Conservation (phyloP, 176 grass and related monocot genomes). For the Bothriochloa decipiens region DNA sequence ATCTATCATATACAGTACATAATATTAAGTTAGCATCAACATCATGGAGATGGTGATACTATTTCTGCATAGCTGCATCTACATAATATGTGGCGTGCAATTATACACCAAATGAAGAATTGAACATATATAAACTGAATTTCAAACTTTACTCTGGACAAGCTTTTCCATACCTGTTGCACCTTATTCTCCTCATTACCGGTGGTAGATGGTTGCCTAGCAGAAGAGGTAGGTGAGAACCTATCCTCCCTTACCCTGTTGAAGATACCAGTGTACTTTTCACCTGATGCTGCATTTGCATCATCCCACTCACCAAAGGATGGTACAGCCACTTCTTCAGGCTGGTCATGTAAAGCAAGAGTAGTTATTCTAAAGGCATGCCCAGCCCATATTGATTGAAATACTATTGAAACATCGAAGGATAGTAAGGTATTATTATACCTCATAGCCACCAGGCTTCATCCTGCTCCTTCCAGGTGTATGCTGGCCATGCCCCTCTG, state of each 20-base stretch:
- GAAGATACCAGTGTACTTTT: constrained; percentile 69
- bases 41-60: constrained; percentile 12
- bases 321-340: constrained; percentile 58
- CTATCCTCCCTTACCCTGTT: constrained; percentile 55
- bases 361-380: constrained; percentile 23
- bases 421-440: constrained; percentile 14
- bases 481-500: constrained; percentile 40
- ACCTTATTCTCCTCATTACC: constrained; percentile 22
- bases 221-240: constrained; percentile 46
- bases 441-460: constrained; percentile 42
- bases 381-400: not conserved
- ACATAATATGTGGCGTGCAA: constrained; percentile 4
- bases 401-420: not conserved
- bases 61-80: not conserved
- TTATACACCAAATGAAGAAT: constrained; percentile 9
- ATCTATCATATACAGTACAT: not conserved
- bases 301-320: constrained; percentile 75
- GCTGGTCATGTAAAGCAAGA: constrained; percentile 43
- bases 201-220: constrained; percentile 33
- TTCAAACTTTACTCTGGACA: not conserved
- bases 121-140: constrained; percentile 14
- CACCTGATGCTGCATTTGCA: constrained; percentile 55
- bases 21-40: not conserved
- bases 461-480: constrained; percentile 55
- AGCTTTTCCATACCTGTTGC: constrained; percentile 50